phyloP scores from a whole-genome alignment of 1,284 basidiomycete genomes.

The Inonotus hispidus region DNA sequence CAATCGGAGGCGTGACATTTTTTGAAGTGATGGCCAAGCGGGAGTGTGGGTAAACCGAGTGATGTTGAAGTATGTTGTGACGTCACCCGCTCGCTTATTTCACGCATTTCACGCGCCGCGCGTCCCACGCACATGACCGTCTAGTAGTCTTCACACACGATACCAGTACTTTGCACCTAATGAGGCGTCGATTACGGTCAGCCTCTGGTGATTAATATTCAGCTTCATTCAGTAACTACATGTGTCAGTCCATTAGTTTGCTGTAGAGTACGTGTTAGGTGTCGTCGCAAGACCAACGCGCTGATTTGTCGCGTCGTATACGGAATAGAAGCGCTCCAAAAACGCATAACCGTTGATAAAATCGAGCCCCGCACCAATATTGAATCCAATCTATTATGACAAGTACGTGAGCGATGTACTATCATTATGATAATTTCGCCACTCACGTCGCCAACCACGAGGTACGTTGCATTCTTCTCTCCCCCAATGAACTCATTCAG shows the following conservation, averaged over 20 bases:
- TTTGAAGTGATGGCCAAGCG: neutral
- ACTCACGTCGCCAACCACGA: conserved; percentile 20
- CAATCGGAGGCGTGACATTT: neutral
- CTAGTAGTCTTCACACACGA: too few relatives aligned
- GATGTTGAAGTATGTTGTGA: too few relatives aligned
- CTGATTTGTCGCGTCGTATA: conserved; percentile 52
- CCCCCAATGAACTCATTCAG: conserved; percentile 21
- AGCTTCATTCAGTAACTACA: too few relatives aligned
- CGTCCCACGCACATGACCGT: too few relatives aligned
- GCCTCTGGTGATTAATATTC: too few relatives aligned
- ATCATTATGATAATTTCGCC: conserved; percentile 31
- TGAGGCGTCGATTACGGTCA: too few relatives aligned
- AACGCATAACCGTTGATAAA: conserved; percentile 26
- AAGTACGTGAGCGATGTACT: conserved; percentile 23
- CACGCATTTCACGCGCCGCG: neutral
- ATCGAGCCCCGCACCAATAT: conserved; percentile 31
- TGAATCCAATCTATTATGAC: conserved; percentile 19
- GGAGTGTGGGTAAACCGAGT: too few relatives aligned
- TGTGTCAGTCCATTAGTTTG: conserved; percentile 31
- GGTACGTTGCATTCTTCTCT: conserved; percentile 15
- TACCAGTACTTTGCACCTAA: too few relatives aligned
- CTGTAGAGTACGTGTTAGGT: conserved; percentile 34
- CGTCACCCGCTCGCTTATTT: neutral
- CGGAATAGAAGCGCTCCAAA: conserved; percentile 59
- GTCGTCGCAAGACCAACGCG: conserved; percentile 44